Evolutionary conservation across 2,329 filamentous ascomycete species (phyloP), one percentile per base, ranked within the genome.

Genomic region (Chrysoporthe austroafricana): DNA sequence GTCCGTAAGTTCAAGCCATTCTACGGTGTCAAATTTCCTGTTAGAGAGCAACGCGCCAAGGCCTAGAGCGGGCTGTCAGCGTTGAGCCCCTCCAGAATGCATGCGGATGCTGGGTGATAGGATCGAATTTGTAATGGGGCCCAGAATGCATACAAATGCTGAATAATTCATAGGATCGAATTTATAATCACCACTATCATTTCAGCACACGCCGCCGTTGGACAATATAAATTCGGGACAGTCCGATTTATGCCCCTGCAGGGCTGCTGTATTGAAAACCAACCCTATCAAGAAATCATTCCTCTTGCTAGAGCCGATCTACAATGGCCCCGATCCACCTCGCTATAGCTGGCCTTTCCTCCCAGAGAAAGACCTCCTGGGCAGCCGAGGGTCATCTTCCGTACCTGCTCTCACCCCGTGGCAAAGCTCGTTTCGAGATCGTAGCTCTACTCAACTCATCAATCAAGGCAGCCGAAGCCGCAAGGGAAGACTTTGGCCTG

Each of bases 381-480:
- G 54, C 32, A 66, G 75, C 73, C 8, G 67, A 81, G 79, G 78
- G 76, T 26, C 71, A 73, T 4, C 54, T 54, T 9, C 74, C 80
- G 5, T 81, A 84, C 66, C 72, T 83, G 0, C 78, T 76, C 1
- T 77, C 77, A 39, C 66, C 80, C 2, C 71, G 71, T 13, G 72
- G 73, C 2, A 75, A 75, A 1, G 63, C 76, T 3, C 74, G 78
- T 6, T 85, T 84, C 73, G 74, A 80, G 42, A 80, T 86, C 67
- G 78, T 80, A n/a, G 84, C 83, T 8, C 76, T 86, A 1, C 80
- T 81, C 71, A 86, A 86, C 74, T 82, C 80, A 21, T 80, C 76
- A 13, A 74, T 79, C 48, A 76, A 79, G 7, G 79, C 80, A 1
- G 82, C 83, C 0, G 70, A 77, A 58, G 76, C 73, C 18, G 80